Evolutionary conservation across 257 asterid genomes (phyloP).

Genomic region (Prunella vulgaris): DNA sequence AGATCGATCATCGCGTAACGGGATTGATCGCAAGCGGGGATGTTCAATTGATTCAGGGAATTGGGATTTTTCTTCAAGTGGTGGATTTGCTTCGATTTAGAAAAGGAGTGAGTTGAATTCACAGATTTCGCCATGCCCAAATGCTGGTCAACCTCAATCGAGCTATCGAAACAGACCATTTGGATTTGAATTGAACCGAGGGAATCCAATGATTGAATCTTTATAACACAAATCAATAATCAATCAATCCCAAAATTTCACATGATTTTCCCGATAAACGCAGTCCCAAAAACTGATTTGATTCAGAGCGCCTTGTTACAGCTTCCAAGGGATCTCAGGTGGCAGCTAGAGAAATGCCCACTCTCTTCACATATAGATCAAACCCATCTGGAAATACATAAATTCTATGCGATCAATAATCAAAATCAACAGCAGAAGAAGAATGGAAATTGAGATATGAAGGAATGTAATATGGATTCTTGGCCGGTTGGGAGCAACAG

Average conservation of each 20-base stretch:
- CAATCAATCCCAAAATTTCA: conserved; percentile 24
- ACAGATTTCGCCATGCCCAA: conserved; percentile 63
- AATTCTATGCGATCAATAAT: background rate
- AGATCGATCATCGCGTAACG: conserved; percentile 71
- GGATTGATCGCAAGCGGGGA: conserved; percentile 71
- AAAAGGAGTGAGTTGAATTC: conserved; percentile 41
- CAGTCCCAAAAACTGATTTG: conserved; percentile 20
- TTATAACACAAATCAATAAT: conserved; percentile 25
- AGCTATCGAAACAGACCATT: conserved; percentile 73
- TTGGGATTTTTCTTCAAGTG: conserved; percentile 28
- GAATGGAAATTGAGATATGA: background rate
- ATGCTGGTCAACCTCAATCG: conserved; percentile 58
- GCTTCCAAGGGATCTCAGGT: too few relatives aligned
- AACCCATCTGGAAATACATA: background rate
- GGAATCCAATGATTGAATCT: conserved; percentile 37
- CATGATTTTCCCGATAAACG: conserved; percentile 27
- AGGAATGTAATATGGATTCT: background rate
- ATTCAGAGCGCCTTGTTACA: conserved; percentile 11
- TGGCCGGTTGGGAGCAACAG: conserved; percentile 1
- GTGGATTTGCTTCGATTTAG: conserved; percentile 59
- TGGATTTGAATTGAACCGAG: conserved; percentile 49
- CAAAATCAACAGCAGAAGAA: conserved; percentile 4
- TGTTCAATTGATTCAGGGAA: conserved; percentile 39
- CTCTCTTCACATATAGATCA: conserved; percentile 11
- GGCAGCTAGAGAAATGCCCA: too few relatives aligned